Conservation (phyloP, 2,329 filamentous ascomycete genomes). For the Dactylonectria macrodidyma region DNA sequence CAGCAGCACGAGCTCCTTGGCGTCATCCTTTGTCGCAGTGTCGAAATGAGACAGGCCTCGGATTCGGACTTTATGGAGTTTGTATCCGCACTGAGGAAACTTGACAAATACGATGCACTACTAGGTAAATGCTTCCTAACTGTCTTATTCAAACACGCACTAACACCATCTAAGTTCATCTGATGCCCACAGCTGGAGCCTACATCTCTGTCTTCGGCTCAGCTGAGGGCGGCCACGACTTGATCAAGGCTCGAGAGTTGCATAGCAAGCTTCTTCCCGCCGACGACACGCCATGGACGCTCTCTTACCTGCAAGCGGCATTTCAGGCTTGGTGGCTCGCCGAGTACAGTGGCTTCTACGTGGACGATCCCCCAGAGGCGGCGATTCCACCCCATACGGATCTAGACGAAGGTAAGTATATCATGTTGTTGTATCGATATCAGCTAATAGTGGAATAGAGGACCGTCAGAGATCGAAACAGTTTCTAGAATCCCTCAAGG, state of each 20-base stretch:
- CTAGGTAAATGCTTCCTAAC: conserved; percentile 57
- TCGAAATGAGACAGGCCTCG: conserved; percentile 81
- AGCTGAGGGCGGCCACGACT: conserved; percentile 77
- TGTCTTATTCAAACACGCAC: conserved; percentile 13
- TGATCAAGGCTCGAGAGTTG: conserved; percentile 79
- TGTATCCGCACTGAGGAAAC: conserved; percentile 75
- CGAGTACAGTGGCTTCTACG: conserved; percentile 92
- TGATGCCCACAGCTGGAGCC: conserved; percentile 83
- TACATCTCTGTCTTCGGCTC: conserved; percentile 86
- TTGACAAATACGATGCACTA: conserved; percentile 82
- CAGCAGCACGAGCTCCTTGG: conserved; percentile 92
- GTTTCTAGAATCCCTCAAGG: conserved; percentile 84
- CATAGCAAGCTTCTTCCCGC: conserved; percentile 77
- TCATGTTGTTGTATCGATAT: neutral
- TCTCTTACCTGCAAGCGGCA: conserved; percentile 84
- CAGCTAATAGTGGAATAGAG: conserved; percentile 63
- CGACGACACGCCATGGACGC: conserved; percentile 79
- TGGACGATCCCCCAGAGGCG: conserved; percentile 77
- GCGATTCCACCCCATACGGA: conserved; percentile 72
- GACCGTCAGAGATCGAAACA: conserved; percentile 79
- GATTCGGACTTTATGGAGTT: conserved; percentile 82
- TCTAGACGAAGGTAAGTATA: conserved; percentile 66
- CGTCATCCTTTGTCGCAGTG: conserved; percentile 83
- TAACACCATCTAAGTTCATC: conserved; percentile 72
- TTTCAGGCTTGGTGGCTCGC: conserved; percentile 89